A percentile compares a stretch with the other conserved stretches of the same genome.
phyloP scores from a whole-genome alignment of 768 basidiomycete species.

The Mycena chlorophos region DNA sequence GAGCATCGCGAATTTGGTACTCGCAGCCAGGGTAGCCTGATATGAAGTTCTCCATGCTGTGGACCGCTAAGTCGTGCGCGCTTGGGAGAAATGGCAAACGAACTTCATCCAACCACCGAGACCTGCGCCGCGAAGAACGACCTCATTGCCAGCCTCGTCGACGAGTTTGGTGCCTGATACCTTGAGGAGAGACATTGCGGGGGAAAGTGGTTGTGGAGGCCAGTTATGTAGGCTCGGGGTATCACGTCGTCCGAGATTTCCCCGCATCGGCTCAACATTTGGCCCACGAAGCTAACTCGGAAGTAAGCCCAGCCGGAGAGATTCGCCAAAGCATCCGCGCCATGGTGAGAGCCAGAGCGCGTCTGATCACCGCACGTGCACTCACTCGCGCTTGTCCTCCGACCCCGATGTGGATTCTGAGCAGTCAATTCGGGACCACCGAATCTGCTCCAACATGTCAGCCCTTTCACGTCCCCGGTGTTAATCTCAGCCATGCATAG shows the following conservation, averaged over 20 bases:
- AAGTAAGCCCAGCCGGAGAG: no score
- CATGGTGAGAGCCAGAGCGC: no score
- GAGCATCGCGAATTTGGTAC: conserved; percentile 69
- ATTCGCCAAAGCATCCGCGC: no score
- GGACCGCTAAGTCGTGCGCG: conserved; percentile 5
- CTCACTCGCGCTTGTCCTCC: background rate
- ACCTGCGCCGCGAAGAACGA: conserved; percentile 69
- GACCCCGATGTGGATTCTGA: conserved; percentile 52
- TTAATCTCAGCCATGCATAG: no score
- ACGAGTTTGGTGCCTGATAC: conserved; percentile 63
- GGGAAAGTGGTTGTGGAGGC: background rate
- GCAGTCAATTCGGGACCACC: conserved; percentile 50
- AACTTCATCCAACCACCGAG: conserved; percentile 88
- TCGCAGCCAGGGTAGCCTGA: conserved; percentile 82
- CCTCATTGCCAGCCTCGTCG: conserved; percentile 52
- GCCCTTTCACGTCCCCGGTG: no score
- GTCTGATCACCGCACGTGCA: background rate
- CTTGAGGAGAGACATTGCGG: conserved; percentile 51
- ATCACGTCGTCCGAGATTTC: no score
- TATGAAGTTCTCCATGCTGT: conserved; percentile 78
- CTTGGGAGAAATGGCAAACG: conserved; percentile 14
- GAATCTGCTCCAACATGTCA: conserved; percentile 45
- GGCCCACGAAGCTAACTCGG: no score
- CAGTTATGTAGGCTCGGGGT: conserved; percentile 4
- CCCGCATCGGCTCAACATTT: no score